Base-by-base conservation (phyloP, 495 filamentous ascomycete species). In the Hyaloscypha finlandica region DNA sequence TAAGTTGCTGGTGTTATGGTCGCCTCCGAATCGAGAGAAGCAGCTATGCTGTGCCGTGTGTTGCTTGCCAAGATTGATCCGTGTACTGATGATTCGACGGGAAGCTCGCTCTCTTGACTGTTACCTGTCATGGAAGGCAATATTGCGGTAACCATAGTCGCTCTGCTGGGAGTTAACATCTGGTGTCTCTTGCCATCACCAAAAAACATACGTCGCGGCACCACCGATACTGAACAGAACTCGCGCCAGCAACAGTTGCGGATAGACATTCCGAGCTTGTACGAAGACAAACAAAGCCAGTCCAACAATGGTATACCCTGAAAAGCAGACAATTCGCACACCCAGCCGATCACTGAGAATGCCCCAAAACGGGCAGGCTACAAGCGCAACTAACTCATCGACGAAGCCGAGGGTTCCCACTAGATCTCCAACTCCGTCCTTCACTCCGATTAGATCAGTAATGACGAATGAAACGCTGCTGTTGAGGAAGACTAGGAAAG, bases 401-500 rank as follows among this genome's bases (percentile, higher is more conserved):
- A 90, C 94, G 78, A 99, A 98, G 37, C 95, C 95, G 39, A 99
- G 82, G 1, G 94, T 97, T 29, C 95, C 95, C 22, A 97, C 93
- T 4, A 92, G 88, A 81, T 97, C 88, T 35, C 95, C 95, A 32
- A 97, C 92, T 59, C 86, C 85, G 56, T 87, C 76, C 71, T 85
- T 85, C 48, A 92, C 80, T 56, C 91, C 91, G 63, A 99, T 87
- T 45, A 96, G 81, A 76, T 97, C 91, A 8, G 93, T 97, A 68
- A 98, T 90, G 60, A 98, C 92, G 78, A 98, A 99, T 37, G 92
- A 94, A 64, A 98, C 81, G 71, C 90, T 90, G 70, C 90, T 90
- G 79, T 98, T 99, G 70, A 99, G 89, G 81, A 97, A 99, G 58
- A 99, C 95, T 63, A 99, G 87, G 80, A 98, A 97, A 39, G 92